A percentile compares a stretch with the other conserved stretches of the same genome.
Evolutionary conservation across 306 rosid genomes (phyloP).

Genomic region (Oxytropis ochrocephala): DNA sequence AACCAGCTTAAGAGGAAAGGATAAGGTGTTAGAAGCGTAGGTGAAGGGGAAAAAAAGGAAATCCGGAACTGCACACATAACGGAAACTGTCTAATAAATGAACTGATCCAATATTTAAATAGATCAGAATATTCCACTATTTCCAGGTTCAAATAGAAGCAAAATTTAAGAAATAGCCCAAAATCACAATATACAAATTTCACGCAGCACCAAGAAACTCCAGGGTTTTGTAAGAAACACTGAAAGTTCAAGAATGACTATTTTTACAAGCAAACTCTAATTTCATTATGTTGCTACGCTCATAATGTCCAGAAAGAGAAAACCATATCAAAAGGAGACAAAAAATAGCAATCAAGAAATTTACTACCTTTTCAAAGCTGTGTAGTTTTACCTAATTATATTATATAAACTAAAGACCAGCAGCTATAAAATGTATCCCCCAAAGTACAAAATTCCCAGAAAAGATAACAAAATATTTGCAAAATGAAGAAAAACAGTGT

Average conservation of each 20-base stretch:
- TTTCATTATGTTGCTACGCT: not conserved
- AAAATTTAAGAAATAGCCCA: not conserved
- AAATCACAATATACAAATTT: not conserved
- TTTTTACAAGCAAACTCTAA: not conserved
- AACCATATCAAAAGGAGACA: not conserved
- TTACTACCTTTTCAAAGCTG: not conserved
- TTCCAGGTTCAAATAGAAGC: not conserved
- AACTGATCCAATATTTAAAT: not conserved
- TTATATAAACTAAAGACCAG: constrained; percentile 2
- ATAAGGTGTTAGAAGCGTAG: constrained; percentile 7
- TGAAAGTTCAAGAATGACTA: not conserved
- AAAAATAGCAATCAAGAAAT: not conserved
- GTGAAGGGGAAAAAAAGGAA: not conserved
- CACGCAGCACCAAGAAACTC: not conserved
- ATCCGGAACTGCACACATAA: not conserved
- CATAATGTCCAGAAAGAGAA: not conserved
- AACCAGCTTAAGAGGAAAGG: constrained; percentile 67
- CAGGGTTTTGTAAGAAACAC: not conserved
- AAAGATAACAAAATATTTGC: too few relatives aligned
- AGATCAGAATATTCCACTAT: not conserved
- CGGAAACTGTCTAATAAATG: not conserved
- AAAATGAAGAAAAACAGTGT: too few relatives aligned
- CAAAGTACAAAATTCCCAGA: too few relatives aligned
- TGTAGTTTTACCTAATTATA: not conserved
- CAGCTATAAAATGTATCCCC: too few relatives aligned